Base-by-base conservation (phyloP, 257 asterid genomes). In the Leonotis leonurus region DNA sequence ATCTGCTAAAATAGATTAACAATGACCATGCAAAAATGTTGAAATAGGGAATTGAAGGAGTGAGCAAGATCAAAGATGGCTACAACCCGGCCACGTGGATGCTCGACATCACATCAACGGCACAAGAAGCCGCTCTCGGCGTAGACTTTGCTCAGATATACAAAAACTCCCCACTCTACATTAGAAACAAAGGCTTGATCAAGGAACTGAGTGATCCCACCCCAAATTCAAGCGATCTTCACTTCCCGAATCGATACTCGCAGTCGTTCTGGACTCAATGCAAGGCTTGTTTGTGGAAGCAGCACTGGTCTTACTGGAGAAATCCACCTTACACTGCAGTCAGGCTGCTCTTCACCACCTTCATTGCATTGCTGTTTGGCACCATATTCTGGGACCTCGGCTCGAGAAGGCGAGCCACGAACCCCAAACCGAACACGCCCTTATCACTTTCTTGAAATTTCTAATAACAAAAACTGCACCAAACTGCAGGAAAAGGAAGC, bases 31-130 rank as follows among this genome's bases (percentile, higher is more conserved):
- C n/a, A n/a, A n/a, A n/a, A n/a, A n/a, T n/a, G n/a, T n/a, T n/a
- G n/a, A n/a, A n/a, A 29, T 7, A 29, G 90, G 85, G 57, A 8
- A 74, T 83, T 3, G 58, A 70, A 3, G 90, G 97, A 54, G 70
- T 83, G 20, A 52, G 54, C 1, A 80, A 72, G 68, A 78, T 90
- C 21, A 80, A 57, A 55, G 96, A 87, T 7, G 87, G 93, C 14
- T 78, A 83, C 41, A 90, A 90, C 62, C 98, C 96, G n/a, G 96
- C 98, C 1, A 85, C 98, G 3, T 90, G 98, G 96, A 90, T 90
- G 98, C 65, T 90, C 62, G 98, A 90, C 37, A 70, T 85, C 22
- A 80, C 91, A 64, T 75, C 95, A 6, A 10, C 74, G 33, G 63
- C 79, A 17, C 87, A 83, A 75, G 97, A 87, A 78, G 75, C 74